Conservation (phyloP, 495 filamentous ascomycete species). For the Trichocladium antarcticum region DNA sequence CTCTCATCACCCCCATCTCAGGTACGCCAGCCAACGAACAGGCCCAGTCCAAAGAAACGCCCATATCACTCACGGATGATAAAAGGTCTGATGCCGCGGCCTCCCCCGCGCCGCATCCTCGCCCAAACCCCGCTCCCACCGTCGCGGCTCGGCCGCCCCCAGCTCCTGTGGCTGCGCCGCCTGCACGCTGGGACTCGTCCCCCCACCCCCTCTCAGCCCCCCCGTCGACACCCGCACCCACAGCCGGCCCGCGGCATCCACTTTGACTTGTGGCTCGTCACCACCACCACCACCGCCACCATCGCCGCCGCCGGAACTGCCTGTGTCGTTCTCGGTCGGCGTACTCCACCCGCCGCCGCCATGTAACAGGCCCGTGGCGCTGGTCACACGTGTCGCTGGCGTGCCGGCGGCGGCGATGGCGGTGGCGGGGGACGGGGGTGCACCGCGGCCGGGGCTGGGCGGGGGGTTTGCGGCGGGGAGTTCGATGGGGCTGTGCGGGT, state of each 20-base stretch:
- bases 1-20: no score
- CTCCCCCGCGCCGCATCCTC: conserved; percentile 12
- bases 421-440: no score
- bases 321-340: background rate
- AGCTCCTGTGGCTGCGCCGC: conserved; percentile 9
- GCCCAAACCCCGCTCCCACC: background rate
- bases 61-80: conserved; percentile 11
- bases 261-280: conserved; percentile 12
- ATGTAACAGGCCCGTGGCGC: background rate
- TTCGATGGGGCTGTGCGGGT: conserved; percentile 4
- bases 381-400: background rate
- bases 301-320: no score
- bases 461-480: background rate
- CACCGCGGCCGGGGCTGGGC: no score
- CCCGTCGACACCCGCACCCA: conserved; percentile 17
- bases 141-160: background rate
- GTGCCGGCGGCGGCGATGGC: no score
- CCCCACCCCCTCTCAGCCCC: background rate
- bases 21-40: no score
- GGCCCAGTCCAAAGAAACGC: no score
- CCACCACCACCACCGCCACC: no score
- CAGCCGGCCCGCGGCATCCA: conserved; percentile 18
- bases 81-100: conserved; percentile 16
- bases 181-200: background rate
- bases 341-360: no score